Evolutionary conservation across 257 asterid species (phyloP).

Genomic region (Solanum virginianum): DNA sequence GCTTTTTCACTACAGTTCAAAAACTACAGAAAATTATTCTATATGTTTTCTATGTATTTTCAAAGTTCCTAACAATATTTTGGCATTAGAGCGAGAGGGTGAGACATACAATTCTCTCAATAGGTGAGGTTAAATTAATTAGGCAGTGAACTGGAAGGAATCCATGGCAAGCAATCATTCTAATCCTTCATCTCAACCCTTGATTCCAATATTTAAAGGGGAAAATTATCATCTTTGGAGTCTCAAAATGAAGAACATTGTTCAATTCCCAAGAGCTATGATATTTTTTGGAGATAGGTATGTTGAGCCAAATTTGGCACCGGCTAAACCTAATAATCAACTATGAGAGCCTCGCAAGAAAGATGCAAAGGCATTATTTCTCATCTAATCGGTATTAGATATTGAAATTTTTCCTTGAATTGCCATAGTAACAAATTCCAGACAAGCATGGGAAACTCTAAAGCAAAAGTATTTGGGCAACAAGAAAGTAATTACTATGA

Average conservation of each 20-base stretch:
- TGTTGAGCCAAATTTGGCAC: neutral
- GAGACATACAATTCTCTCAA: neutral
- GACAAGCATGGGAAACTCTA: neutral
- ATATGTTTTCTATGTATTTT: no score
- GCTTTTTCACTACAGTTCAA: no score
- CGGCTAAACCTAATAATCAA: neutral
- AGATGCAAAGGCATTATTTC: neutral
- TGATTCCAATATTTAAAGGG: neutral
- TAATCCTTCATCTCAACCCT: no score
- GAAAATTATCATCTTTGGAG: neutral
- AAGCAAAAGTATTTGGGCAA: neutral
- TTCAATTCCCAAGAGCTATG: no score
- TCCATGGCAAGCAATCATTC: no score
- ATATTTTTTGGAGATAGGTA: no score
- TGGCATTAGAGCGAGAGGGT: neutral
- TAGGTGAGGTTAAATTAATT: no score
- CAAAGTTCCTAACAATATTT: neutral
- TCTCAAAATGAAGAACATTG: neutral
- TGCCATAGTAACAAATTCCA: neutral
- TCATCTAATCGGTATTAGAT: neutral
- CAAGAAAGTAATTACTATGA: neutral
- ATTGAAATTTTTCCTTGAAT: neutral
- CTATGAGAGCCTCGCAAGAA: neutral
- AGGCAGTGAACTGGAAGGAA: neutral
- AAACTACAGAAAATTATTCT: no score